phyloP scores from a whole-genome alignment of 768 basidiomycete genomes.

The Chalciporus chontae region DNA sequence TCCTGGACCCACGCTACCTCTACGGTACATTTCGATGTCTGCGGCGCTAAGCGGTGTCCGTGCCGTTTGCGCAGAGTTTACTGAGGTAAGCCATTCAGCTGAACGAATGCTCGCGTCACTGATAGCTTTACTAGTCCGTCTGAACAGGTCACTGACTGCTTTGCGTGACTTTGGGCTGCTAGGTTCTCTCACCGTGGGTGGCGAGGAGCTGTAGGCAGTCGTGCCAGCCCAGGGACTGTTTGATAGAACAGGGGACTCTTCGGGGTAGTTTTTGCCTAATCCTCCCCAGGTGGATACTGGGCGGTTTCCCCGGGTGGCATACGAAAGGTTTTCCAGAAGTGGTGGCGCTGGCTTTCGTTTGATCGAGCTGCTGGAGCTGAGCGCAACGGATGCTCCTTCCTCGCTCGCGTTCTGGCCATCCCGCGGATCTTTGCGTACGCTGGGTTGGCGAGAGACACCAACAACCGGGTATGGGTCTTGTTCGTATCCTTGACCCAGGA shows the following conservation, averaged over 20 bases:
- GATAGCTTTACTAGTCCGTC: constrained; percentile 19
- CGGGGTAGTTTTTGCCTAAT: constrained; percentile 7
- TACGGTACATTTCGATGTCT: constrained; percentile 28
- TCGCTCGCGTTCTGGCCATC: constrained; percentile 7
- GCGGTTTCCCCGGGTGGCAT: constrained; percentile 4
- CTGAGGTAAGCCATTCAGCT: constrained; percentile 30
- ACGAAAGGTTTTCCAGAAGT: constrained; percentile 16
- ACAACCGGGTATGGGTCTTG: constrained; percentile 23
- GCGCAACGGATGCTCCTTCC: constrained; percentile 5
- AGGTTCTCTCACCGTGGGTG: neutral
- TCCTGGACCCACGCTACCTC: constrained; percentile 9
- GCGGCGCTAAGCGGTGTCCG: constrained; percentile 13
- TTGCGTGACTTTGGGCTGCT: constrained; percentile 12
- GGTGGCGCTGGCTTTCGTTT: constrained; percentile 31
- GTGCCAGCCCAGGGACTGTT: constrained; percentile 6
- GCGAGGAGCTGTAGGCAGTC: constrained; percentile 1
- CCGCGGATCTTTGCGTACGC: constrained; percentile 7
- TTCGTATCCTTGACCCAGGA: constrained; percentile 20
- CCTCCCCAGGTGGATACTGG: constrained; percentile 24
- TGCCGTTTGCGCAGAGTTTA: constrained; percentile 12
- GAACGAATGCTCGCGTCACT: constrained; percentile 30
- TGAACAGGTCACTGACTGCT: constrained; percentile 13
- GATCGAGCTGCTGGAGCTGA: constrained; percentile 23
- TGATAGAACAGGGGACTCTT: constrained; percentile 5
- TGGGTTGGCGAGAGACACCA: constrained; percentile 24